Evolutionary conservation across 768 basidiomycete genomes (phyloP).

Genomic region (Infundibulicybe gibba): DNA sequence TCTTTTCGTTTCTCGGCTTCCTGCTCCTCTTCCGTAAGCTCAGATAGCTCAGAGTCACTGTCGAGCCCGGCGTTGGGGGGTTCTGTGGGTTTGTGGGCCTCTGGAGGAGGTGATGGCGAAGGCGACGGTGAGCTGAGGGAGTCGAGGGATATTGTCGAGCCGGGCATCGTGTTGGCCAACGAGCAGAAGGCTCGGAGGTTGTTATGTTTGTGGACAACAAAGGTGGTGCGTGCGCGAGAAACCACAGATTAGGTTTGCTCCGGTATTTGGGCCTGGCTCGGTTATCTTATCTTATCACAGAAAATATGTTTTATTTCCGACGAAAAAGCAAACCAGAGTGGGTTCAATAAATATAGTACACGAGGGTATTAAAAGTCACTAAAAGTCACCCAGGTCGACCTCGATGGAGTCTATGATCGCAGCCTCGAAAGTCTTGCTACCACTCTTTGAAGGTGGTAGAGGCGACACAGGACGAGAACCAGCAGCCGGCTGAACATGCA

Average conservation of each 20-base stretch:
- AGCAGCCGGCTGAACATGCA: conserved; percentile 22
- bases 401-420: conserved; percentile 65
- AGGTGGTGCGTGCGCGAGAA: conserved; percentile 25
- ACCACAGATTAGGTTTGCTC: conserved; percentile 16
- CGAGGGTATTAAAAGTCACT: conserved; percentile 10
- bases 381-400: conserved; percentile 80
- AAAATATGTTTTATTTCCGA: conserved; percentile 3
- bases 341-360: neutral
- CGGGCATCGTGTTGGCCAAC: conserved; percentile 38
- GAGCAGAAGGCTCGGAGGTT: conserved; percentile 8
- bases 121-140: conserved; percentile 68
- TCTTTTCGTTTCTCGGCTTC: conserved; percentile 35
- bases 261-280: conserved; percentile 1
- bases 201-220: conserved; percentile 23
- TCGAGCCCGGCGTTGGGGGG: conserved; percentile 40
- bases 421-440: conserved; percentile 46
- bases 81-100: conserved; percentile 13
- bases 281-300: conserved; percentile 33
- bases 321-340: neutral
- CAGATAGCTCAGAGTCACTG: conserved; percentile 75
- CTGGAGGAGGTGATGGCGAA: conserved; percentile 35
- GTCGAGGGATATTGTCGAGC: conserved; percentile 61
- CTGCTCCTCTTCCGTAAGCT: conserved; percentile 80
- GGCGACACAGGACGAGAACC: conserved; percentile 18
- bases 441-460: conserved; percentile 22